phyloP scores from a whole-genome alignment of 2,329 filamentous ascomycete species.

The Hirsutella rhossiliensis region DNA sequence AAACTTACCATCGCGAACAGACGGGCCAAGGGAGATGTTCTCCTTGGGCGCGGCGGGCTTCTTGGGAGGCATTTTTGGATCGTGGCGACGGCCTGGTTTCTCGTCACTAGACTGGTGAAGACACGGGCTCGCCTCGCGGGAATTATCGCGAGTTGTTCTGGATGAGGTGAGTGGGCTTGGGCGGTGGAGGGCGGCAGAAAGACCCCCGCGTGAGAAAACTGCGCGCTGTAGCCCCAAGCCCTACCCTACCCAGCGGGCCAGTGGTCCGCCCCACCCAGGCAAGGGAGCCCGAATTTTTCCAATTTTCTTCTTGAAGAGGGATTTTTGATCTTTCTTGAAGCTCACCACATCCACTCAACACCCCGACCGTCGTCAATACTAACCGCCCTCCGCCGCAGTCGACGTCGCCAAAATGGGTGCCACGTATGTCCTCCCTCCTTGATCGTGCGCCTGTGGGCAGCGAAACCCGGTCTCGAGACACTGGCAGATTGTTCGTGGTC shows the following conservation, averaged over 20 bases:
- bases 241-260: constrained; percentile 16
- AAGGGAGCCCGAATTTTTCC: background rate
- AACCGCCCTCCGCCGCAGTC: constrained; percentile 24
- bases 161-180: constrained; percentile 9
- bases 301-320: constrained; percentile 6
- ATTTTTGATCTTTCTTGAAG: constrained; percentile 3
- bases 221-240: constrained; percentile 15
- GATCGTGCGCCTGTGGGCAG: constrained; percentile 20
- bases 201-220: constrained; percentile 5
- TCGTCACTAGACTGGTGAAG: constrained; percentile 22
- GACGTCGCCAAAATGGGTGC: constrained; percentile 29
- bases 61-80: constrained; percentile 78
- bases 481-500: constrained; percentile 68
- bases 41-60: constrained; percentile 79
- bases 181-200: constrained; percentile 28
- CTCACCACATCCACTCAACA: constrained; percentile 1
- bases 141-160: constrained; percentile 15
- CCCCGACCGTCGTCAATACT: constrained; percentile 21
- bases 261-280: background rate
- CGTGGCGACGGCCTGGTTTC: constrained; percentile 20
- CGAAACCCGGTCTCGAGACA: constrained; percentile 36
- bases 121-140: constrained; percentile 14
- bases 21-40: constrained; percentile 97
- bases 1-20: constrained; percentile 80
- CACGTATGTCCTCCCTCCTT: constrained; percentile 41